Evolutionary conservation across 208 protist genomes (phyloP).

Genomic region (Acanthamoeba castellanii): DNA sequence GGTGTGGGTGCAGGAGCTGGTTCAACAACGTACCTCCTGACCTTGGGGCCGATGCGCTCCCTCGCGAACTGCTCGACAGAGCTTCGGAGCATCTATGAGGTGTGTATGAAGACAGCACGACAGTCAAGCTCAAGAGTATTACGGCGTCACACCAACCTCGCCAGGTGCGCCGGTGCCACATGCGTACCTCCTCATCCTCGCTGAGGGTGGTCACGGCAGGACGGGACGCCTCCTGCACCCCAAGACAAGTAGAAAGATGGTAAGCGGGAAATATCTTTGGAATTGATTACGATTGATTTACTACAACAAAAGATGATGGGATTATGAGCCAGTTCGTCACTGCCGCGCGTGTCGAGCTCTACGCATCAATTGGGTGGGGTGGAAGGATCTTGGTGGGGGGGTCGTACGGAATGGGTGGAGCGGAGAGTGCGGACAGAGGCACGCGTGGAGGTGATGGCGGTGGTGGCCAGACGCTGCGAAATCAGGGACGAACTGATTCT

Average conservation of each 20-base stretch:
- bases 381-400: not conserved
- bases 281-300: too few relatives aligned
- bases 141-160: too few relatives aligned
- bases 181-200: conserved; percentile 21
- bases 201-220: conserved; percentile 34
- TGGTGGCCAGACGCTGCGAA: conserved; percentile 25
- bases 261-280: not conserved
- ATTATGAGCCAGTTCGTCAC: too few relatives aligned
- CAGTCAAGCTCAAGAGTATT: not conserved
- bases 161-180: not conserved
- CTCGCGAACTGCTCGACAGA: conserved; percentile 66
- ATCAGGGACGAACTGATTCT: not conserved
- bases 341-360: too few relatives aligned
- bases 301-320: too few relatives aligned
- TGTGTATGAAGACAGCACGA: not conserved
- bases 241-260: not conserved
- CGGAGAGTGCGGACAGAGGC: not conserved
- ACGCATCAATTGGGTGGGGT: not conserved
- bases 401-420: not conserved
- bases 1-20: not conserved
- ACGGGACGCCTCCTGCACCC: not conserved
- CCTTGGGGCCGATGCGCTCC: conserved; percentile 58
- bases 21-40: not conserved
- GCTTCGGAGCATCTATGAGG: conserved; percentile 52
- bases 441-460: not conserved